These are phyloP conservation scores for Leersia perrieri DNA, from an alignment of 176 grass and related monocot genomes.

Conservation along the genomic window DNA sequence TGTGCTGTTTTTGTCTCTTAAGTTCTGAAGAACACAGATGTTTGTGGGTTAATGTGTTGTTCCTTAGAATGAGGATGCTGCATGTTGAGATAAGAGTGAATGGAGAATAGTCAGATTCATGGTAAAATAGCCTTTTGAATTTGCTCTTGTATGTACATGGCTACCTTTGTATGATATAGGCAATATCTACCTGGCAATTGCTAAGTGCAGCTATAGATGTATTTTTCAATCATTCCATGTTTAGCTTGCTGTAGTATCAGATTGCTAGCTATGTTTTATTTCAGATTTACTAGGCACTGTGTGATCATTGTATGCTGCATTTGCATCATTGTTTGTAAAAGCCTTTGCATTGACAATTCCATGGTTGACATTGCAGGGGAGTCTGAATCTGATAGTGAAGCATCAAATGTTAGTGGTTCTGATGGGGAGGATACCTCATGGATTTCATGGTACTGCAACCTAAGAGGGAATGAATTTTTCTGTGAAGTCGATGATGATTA, in stretches of 20 bases:
- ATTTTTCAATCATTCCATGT: neutral
- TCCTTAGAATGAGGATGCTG: neutral
- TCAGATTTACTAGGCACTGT: neutral
- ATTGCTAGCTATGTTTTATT: neutral
- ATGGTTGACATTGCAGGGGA: conserved; percentile 44
- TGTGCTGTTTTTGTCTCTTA: neutral
- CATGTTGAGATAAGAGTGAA: neutral
- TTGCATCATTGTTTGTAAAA: neutral
- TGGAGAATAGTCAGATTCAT: neutral
- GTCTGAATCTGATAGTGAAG: conserved; percentile 84
- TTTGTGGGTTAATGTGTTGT: neutral
- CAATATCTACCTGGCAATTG: neutral
- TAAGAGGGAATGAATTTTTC: conserved; percentile 89
- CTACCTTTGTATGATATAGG: neutral
- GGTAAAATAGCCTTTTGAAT: neutral
- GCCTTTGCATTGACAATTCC: conserved; percentile 11
- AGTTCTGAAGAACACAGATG: conserved; percentile 3
- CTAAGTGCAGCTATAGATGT: neutral
- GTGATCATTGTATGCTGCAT: neutral
- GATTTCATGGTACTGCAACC: conserved; percentile 88
- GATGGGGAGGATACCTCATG: conserved; percentile 83
- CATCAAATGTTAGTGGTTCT: conserved; percentile 82
- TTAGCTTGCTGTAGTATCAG: neutral
- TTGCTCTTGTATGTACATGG: neutral
- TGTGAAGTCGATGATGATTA: conserved; percentile 93